Evolutionary conservation across 1,139 yeast species (phyloP).

Genomic region (Hansenula lynferdii): DNA sequence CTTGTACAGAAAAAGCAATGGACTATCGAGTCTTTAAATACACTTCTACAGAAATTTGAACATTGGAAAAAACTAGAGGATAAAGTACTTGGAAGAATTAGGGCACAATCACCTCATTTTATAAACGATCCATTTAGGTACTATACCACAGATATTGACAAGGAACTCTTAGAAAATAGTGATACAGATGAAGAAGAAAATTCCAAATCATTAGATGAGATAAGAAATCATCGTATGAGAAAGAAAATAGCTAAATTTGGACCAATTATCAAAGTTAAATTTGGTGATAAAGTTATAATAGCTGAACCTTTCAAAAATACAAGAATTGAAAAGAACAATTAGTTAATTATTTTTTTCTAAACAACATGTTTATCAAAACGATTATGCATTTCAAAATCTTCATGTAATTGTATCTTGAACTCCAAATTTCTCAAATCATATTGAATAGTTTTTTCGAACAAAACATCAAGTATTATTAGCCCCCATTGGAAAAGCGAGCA

Average conservation of each 20-base stretch:
- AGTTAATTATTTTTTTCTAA: too few species aligned
- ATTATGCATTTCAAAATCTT: background rate
- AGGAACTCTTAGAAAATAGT: slow-evolving; percentile 19
- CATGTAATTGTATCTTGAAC: slow-evolving; percentile 2
- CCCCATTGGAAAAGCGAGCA: slow-evolving; percentile 15
- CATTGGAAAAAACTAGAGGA: slow-evolving; percentile 32
- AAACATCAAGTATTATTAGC: slow-evolving; percentile 7
- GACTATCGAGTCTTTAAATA: slow-evolving; percentile 47
- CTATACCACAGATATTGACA: slow-evolving; percentile 14
- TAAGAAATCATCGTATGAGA: slow-evolving; percentile 10
- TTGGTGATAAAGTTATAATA: slow-evolving; percentile 14
- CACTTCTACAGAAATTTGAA: slow-evolving; percentile 43
- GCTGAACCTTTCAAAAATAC: slow-evolving; percentile 22
- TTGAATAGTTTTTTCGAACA: slow-evolving; percentile 7
- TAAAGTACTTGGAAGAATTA: slow-evolving; percentile 10
- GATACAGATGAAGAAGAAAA: slow-evolving; percentile 24
- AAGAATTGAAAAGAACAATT: slow-evolving; percentile 10
- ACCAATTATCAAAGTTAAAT: slow-evolving; percentile 18
- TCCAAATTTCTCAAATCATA: slow-evolving; percentile 6
- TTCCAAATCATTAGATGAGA: slow-evolving; percentile 10
- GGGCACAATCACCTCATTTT: slow-evolving; percentile 5
- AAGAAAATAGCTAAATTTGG: slow-evolving; percentile 15
- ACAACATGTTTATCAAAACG: slow-evolving; percentile 2
- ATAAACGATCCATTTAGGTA: slow-evolving; percentile 10
- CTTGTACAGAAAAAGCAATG: slow-evolving; percentile 42